A percentile compares a stretch with the other conserved stretches of the same genome.
These are phyloP conservation scores for Nemania sp. DNA, from an alignment of 2,329 filamentous ascomycete genomes.

Conservation along the genomic window DNA sequence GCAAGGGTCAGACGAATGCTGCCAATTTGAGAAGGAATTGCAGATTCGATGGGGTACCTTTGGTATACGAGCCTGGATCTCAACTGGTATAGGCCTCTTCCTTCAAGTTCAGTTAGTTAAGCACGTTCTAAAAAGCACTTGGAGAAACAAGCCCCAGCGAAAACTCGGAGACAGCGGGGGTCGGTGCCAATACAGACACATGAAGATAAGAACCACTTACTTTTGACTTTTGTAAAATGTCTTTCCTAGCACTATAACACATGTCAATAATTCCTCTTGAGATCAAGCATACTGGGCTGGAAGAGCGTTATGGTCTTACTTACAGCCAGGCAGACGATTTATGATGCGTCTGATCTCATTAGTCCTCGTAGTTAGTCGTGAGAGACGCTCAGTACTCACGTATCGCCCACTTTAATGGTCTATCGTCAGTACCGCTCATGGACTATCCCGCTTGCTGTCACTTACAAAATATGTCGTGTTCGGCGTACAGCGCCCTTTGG, in stretches of 20 bases:
- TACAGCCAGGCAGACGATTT: slow-evolving; percentile 66
- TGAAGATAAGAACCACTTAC: too few species aligned
- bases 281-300: too few species aligned
- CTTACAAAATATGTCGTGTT: slow-evolving; percentile 81
- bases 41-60: slow-evolving; percentile 51
- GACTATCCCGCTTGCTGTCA: not conserved
- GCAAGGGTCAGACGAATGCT: not conserved
- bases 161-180: too few species aligned
- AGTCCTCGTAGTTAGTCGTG: not conserved
- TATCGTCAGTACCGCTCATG: not conserved
- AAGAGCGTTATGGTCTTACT: slow-evolving; percentile 3
- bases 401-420: slow-evolving; percentile 67
- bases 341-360: slow-evolving; percentile 60
- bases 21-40: not conserved
- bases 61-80: slow-evolving; percentile 64
- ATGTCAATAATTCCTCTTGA: not conserved
- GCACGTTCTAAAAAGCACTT: not conserved
- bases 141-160: too few species aligned
- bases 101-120: slow-evolving; percentile 49
- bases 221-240: slow-evolving; percentile 75
- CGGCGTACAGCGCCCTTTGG: slow-evolving; percentile 76
- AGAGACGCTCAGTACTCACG: slow-evolving; percentile 43
- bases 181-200: too few species aligned
- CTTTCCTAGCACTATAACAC: slow-evolving; percentile 69
- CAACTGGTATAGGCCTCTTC: slow-evolving; percentile 86